Base-by-base conservation (phyloP, 148 eudicot genomes). In the Chenopodium formosanum region DNA sequence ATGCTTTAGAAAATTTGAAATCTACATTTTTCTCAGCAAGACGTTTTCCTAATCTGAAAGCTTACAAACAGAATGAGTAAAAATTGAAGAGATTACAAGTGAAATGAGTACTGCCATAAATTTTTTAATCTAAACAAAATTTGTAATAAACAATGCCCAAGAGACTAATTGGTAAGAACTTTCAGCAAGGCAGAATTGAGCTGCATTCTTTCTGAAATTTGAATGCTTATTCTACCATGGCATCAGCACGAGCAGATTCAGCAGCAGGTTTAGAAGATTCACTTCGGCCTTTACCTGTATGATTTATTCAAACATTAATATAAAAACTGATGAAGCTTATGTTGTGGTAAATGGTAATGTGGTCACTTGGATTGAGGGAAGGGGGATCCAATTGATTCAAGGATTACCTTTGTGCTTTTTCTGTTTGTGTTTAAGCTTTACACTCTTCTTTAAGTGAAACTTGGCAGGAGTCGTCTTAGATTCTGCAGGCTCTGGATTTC, bases 371-470 rank as follows among this genome's bases (percentile, higher is more conserved):
- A 13, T 11, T 2, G 52, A 53, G 60, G 6, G 60, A 12, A 10
- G 2, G 56, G 64, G 46, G 22, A 65, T 34, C 37, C 23, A 31
- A 37, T 44, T 20, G 12, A 7, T 50, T 46, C 32, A 32, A 66
- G 34, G 63, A 81, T 84, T 81, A 82, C 94, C 96, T 86, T 88
- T 93, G 82, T 84, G 83, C 86, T 89, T 91, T 69, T 82, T 89
- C 23, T 66, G 79, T 82, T 87, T 91, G 32, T 84, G 65, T 88
- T 87, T 90, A 66, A 95, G 82, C 88, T 90, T 95, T 79, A 88
- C 76, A 80, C 87, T 88, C 90, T 90, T 95, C 89, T 93, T 93
- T 88, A 93, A 22, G 79, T 84, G 90, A 78, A 95, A 93, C 82
- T 90, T 83, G 40, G 86, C 60, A 5, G 91, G 82, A 47, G 83